Evolutionary conservation across 371 early-diverging fungal genomes (phyloP).

Genomic region (Mucor mucedo): DNA sequence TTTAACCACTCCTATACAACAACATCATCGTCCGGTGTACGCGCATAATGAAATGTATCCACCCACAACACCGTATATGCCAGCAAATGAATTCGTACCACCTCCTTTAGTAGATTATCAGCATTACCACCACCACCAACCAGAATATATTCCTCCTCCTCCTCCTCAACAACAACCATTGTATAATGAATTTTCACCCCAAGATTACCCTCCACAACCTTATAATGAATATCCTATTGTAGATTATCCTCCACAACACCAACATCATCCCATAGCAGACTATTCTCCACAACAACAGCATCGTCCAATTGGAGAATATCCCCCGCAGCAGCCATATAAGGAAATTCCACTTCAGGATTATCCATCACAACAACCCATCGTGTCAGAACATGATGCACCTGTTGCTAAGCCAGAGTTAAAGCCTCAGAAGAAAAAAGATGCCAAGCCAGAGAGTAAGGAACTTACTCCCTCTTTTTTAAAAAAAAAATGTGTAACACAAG

Average conservation of each 20-base stretch:
- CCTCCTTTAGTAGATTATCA: background rate
- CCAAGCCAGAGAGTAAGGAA: conserved; percentile 6
- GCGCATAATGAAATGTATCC: conserved; percentile 1
- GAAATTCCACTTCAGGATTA: background rate
- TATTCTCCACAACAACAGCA: background rate
- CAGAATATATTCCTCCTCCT: background rate
- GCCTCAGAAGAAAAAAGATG: conserved; percentile 6
- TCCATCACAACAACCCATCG: no score
- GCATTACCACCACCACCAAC: background rate
- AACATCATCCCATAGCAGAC: background rate
- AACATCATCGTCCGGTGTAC: background rate
- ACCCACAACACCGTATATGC: background rate
- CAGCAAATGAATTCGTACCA: background rate
- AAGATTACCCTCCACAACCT: no score
- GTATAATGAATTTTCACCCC: conserved; percentile 7
- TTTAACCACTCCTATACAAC: conserved; percentile 12
- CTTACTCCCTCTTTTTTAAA: background rate
- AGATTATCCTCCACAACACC: background rate
- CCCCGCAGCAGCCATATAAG: background rate
- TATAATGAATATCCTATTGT: background rate
- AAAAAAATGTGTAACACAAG: background rate
- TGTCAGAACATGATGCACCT: background rate
- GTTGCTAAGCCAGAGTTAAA: background rate
- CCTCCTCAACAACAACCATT: background rate
- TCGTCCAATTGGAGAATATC: background rate